A percentile compares a stretch with the other conserved stretches of the same genome.
These are phyloP conservation scores for Trichocladium antarcticum DNA, from an alignment of 495 filamentous ascomycete genomes.

Conservation along the genomic window DNA sequence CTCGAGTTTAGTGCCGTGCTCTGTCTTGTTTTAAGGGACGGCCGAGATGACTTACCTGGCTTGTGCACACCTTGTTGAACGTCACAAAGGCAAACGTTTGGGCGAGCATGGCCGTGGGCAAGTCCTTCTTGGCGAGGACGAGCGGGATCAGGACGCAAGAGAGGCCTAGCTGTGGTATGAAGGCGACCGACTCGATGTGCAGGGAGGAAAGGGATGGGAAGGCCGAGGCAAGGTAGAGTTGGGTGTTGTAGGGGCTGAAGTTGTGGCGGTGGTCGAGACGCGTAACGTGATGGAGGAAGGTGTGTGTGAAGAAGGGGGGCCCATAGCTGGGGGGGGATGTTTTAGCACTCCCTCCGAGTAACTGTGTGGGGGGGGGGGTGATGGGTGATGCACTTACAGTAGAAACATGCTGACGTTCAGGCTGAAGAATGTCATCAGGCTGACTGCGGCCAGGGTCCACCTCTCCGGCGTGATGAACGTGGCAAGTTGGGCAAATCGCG, in stretches of 20 bases:
- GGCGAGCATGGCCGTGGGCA: conserved; percentile 85
- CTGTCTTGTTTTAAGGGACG: not conserved
- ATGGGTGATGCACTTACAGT: conserved; percentile 39
- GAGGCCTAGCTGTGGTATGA: conserved; percentile 74
- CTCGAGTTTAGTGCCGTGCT: not conserved
- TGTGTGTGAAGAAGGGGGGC: conserved; percentile 69
- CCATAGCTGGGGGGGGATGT: conserved; percentile 44
- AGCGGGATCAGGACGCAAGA: conserved; percentile 68
- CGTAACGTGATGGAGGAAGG: conserved; percentile 82
- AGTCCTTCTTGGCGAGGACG: conserved; percentile 66
- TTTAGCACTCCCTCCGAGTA: not conserved
- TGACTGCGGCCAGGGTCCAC: conserved; percentile 50
- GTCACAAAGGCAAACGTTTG: conserved; percentile 96
- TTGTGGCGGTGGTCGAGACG: conserved; percentile 96
- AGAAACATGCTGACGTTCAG: conserved; percentile 71
- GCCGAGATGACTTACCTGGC: conserved; percentile 52
- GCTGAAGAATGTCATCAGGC: conserved; percentile 55
- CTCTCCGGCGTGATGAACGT: conserved; percentile 53
- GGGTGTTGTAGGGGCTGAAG: conserved; percentile 89
- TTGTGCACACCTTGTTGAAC: conserved; percentile 98
- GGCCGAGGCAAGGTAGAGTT: conserved; percentile 74
- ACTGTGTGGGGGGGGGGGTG: not conserved
- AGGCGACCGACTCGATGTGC: conserved; percentile 68
- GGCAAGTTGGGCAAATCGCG: conserved; percentile 17
- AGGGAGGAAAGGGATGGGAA: conserved; percentile 27